Base-by-base conservation (phyloP, 352 stramenopile genomes). In the Saprolegnia diclina region DNA sequence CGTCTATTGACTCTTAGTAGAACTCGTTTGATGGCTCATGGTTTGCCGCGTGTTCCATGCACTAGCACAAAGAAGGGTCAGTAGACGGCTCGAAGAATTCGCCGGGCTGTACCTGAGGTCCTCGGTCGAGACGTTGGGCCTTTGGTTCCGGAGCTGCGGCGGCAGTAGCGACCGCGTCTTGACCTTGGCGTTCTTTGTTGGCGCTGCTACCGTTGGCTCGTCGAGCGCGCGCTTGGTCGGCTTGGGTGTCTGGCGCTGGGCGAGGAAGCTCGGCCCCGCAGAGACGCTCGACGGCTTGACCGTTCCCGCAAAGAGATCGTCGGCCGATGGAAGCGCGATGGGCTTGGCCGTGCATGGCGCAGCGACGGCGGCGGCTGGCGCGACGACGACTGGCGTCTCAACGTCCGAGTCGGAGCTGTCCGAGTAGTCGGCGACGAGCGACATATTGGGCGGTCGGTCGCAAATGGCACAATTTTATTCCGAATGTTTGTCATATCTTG, bases 11-110 rank as follows among this genome's bases (percentile, higher is more conserved):
- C 22, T 64, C 22, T 37, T 65, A 19, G 37, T 56, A 37, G 18
- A 29, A 35, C 50, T 52, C 42, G 24, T 50, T 54, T 54, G 69
- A 24, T 71, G 57, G 35, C 69, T 65, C 59, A 92, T 71, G 16
- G 84, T 92, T 59, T 79, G 85, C 22, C 80, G 59, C 4, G 84
- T 89, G 62, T 88, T 92, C 84, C 84, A 92, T 11, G 79, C 79
- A 10, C 81, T 89, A 56, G 14, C 67, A 61, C 29, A 35, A 22
- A 72, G 1, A 13, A 52, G 50, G 64, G 44, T 57, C 22, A 45
- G 16, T 18, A 61, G n/a, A 53, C 16, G 16, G 56, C 7, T 14
- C 56, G 11, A 29, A 32, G 37, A 35, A 35, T 35, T 2, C 29
- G 29, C 5, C 29, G 1, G 59, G 6, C 74, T 79, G 52, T 48